Conservation (phyloP, 768 basidiomycete species). For the Calocybe cyanea region DNA sequence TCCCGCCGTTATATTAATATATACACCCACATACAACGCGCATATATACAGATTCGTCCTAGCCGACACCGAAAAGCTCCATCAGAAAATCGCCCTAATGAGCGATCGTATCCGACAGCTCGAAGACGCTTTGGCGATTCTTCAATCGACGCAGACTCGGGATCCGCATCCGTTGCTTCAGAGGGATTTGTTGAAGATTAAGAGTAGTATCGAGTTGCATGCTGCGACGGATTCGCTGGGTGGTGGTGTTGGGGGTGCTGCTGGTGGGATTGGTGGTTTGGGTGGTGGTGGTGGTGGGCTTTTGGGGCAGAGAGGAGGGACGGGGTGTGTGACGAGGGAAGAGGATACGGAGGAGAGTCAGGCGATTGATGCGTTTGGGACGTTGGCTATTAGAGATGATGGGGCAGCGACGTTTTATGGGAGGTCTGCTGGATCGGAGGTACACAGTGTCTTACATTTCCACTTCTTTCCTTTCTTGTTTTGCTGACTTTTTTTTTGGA, state of each 20-base stretch:
- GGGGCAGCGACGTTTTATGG: conserved; percentile 71
- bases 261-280: not conserved
- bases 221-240: conserved; percentile 37
- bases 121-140: conserved; percentile 60
- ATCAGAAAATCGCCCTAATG: conserved; percentile 65
- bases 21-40: no score
- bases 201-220: conserved; percentile 67
- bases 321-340: conserved; percentile 11
- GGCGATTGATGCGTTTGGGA: conserved; percentile 69
- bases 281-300: not conserved
- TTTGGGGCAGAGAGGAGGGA: not conserved
- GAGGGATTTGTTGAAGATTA: conserved; percentile 59
- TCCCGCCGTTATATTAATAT: not conserved
- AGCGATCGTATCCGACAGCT: conserved; percentile 68
- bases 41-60: conserved; percentile 52
- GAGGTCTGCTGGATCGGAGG: conserved; percentile 70
- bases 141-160: conserved; percentile 44
- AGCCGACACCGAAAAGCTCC: conserved; percentile 67
- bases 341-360: conserved; percentile 37
- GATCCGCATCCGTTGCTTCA: conserved; percentile 59
- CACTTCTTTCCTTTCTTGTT: not conserved
- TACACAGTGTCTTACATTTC: conserved; percentile 25
- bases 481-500: conserved; percentile 1
- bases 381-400: conserved; percentile 63
- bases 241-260: not conserved